Conservation (phyloP, 352 stramenopile genomes). For the Globisporangium uncinulatum region DNA sequence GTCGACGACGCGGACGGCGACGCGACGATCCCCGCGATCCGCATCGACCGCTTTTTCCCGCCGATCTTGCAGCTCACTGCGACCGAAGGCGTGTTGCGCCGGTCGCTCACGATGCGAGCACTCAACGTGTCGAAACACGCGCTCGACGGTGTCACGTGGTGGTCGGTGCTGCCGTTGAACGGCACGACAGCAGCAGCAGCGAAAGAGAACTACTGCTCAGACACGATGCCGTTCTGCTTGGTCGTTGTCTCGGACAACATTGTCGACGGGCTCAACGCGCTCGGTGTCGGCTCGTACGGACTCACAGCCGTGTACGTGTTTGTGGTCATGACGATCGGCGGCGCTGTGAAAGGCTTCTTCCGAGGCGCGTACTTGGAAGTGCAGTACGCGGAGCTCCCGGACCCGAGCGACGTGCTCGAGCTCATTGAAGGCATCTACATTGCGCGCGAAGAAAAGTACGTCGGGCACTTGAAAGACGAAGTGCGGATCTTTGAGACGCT, state of each 20-base stretch:
- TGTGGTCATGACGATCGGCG: constrained; percentile 84
- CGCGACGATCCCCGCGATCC: constrained; percentile 34
- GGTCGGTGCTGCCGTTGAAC: constrained; percentile 45
- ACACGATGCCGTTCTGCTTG: constrained; percentile 59
- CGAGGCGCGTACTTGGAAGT: constrained; percentile 75
- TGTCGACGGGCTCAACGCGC: constrained; percentile 67
- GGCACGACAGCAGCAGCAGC: constrained; percentile 12
- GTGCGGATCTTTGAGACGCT: constrained; percentile 86
- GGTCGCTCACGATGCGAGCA: constrained; percentile 45
- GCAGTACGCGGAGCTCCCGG: constrained; percentile 76
- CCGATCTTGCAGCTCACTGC: constrained; percentile 71
- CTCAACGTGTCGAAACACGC: constrained; percentile 61
- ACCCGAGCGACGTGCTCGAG: constrained; percentile 80
- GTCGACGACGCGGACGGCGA: constrained; percentile 22
- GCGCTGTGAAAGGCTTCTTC: constrained; percentile 78
- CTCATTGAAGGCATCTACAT: constrained; percentile 88
- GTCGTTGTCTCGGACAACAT: constrained; percentile 85
- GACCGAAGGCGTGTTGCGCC: constrained; percentile 44
- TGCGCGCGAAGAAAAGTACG: constrained; percentile 71
- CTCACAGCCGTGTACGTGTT: constrained; percentile 86
- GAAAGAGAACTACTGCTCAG: constrained; percentile 39
- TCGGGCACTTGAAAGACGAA: constrained; percentile 86
- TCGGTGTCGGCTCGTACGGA: constrained; percentile 81
- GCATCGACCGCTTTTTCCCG: constrained; percentile 45
- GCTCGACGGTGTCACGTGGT: constrained; percentile 53